These are phyloP conservation scores for Tylopilus sp. DNA, from an alignment of 1,284 basidiomycete genomes.

Conservation along the genomic window DNA sequence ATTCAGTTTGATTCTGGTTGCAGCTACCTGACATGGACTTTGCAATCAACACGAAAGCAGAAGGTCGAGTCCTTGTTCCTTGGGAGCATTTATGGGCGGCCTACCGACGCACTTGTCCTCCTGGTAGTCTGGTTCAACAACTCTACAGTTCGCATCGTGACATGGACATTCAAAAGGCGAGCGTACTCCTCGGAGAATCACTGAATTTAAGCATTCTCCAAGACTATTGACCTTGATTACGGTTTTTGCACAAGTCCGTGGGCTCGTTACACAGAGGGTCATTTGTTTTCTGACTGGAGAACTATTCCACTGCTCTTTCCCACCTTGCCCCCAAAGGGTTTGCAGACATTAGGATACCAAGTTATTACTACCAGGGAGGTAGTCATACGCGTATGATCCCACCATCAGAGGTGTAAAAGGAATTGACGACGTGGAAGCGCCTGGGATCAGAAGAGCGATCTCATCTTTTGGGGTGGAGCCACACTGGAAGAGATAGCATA, in stretches of 20 bases:
- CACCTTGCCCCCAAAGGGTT: conserved; percentile 84
- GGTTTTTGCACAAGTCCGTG: conserved; percentile 82
- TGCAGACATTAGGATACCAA: conserved; percentile 86
- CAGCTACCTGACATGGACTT: conserved; percentile 90
- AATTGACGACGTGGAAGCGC: conserved; percentile 76
- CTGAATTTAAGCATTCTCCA: conserved; percentile 46
- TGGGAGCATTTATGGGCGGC: conserved; percentile 93
- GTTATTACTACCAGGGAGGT: conserved; percentile 90
- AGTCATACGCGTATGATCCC: conserved; percentile 89
- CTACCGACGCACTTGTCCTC: conserved; percentile 84
- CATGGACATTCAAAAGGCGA: conserved; percentile 17
- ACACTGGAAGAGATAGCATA: conserved; percentile 85
- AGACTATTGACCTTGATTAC: conserved; percentile 55
- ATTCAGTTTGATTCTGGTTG: background rate
- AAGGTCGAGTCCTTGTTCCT: conserved; percentile 85
- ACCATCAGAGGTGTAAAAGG: conserved; percentile 66
- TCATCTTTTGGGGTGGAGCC: conserved; percentile 84
- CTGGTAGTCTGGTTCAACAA: conserved; percentile 72
- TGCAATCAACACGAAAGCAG: conserved; percentile 86
- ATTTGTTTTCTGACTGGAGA: conserved; percentile 95
- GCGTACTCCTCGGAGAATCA: conserved; percentile 15
- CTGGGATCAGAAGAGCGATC: conserved; percentile 74
- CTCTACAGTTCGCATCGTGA: conserved; percentile 73
- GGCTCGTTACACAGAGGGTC: conserved; percentile 82
- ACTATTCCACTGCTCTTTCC: conserved; percentile 83